A percentile compares a stretch with the other conserved stretches of the same genome.
Conservation (phyloP, 1,139 yeast species). For the Yamadazyma atmosphaerica region DNA sequence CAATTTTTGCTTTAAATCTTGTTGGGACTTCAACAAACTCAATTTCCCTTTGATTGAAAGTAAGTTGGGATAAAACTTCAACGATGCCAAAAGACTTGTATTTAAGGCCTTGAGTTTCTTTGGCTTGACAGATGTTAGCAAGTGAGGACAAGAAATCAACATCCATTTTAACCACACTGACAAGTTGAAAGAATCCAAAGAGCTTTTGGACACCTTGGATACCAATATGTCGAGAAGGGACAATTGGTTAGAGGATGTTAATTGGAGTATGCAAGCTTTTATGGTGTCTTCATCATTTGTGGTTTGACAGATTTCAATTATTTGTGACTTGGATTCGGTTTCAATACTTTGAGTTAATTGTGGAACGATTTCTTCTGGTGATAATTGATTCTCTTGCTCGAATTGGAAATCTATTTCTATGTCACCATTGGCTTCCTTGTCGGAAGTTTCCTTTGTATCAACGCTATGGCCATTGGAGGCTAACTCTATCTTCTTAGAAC, state of each 20-base stretch:
- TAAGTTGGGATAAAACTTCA: slow-evolving; percentile 38
- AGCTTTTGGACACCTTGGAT: slow-evolving; percentile 32
- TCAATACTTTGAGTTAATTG: slow-evolving; percentile 4
- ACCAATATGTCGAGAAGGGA: slow-evolving; percentile 36
- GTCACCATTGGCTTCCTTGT: too few species aligned
- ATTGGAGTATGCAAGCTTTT: slow-evolving; percentile 31
- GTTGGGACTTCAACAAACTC: slow-evolving; percentile 41
- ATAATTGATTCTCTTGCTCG: slow-evolving; percentile 3
- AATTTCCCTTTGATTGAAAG: slow-evolving; percentile 47
- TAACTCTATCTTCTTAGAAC: slow-evolving; percentile 2
- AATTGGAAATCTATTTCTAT: slow-evolving; percentile 5
- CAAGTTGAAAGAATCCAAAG: slow-evolving; percentile 31
- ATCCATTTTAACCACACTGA: slow-evolving; percentile 54
- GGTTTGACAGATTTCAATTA: slow-evolving; percentile 33
- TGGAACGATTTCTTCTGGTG: slow-evolving; percentile 7
- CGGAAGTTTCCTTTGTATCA: too few species aligned
- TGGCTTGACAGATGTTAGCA: slow-evolving; percentile 7
- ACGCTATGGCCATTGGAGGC: background rate
- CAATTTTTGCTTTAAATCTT: slow-evolving; percentile 27
- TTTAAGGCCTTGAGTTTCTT: slow-evolving; percentile 11
- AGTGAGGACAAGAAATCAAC: slow-evolving; percentile 37
- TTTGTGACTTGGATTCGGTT: slow-evolving; percentile 11
- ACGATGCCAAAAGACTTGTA: slow-evolving; percentile 31
- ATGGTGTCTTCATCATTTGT: slow-evolving; percentile 34
- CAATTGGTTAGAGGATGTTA: slow-evolving; percentile 20